Evolutionary conservation across 345 rosid genomes (phyloP).

Genomic region (Cochlearia excelsa): DNA sequence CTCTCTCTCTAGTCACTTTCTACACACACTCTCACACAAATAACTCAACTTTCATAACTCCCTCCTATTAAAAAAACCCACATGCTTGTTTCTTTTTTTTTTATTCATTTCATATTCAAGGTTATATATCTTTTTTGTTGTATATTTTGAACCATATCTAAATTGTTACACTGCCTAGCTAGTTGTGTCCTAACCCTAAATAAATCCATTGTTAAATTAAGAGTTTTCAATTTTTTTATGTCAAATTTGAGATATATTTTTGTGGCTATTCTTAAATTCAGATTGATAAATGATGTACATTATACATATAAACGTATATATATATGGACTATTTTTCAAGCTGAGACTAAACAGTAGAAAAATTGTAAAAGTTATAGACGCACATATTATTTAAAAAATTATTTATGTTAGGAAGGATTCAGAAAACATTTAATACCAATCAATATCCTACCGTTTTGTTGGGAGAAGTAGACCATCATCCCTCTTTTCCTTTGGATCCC

Average conservation of each 20-base stretch:
- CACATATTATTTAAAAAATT: background rate
- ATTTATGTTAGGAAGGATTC: slow-evolving; percentile 20
- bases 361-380: slow-evolving; percentile 19
- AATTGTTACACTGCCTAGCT: background rate
- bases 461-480: slow-evolving; percentile 35
- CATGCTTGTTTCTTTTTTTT: slow-evolving; percentile 27
- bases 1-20: slow-evolving; percentile 2
- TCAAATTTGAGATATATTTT: no score
- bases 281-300: no score
- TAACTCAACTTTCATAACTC: slow-evolving; percentile 33
- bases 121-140: background rate
- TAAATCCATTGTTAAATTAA: no score
- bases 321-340: background rate
- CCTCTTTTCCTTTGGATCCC: slow-evolving; percentile 23
- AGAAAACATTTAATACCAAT: slow-evolving; percentile 37
- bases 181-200: background rate
- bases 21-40: slow-evolving; percentile 31
- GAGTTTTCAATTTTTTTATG: no score
- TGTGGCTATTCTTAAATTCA: background rate
- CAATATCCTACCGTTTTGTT: slow-evolving; percentile 36
- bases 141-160: background rate
- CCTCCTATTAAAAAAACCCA: slow-evolving; percentile 24
- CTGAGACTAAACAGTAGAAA: slow-evolving; percentile 20
- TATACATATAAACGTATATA: no score
- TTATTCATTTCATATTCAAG: slow-evolving; percentile 19